These are phyloP conservation scores for Mycena leptocephala DNA, from an alignment of 768 basidiomycete species.

Conservation along the genomic window DNA sequence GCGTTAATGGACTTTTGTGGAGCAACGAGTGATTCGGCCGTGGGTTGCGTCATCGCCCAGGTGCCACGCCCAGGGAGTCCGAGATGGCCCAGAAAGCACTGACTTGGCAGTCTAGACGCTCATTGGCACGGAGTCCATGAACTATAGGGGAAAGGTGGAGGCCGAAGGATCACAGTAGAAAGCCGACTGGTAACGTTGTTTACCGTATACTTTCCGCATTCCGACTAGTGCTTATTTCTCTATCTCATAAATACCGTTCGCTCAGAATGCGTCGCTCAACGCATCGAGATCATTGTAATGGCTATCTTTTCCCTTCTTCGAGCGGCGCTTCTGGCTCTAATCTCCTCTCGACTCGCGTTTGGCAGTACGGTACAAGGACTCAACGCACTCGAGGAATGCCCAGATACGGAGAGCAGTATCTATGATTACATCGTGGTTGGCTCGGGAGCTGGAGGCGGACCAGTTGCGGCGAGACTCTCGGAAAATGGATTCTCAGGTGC, in stretches of 20 bases:
- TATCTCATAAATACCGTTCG: not conserved
- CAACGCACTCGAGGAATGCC: not conserved
- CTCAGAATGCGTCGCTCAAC: not conserved
- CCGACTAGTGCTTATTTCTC: not conserved
- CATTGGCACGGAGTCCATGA: not conserved
- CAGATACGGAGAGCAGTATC: not conserved
- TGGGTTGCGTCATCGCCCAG: not conserved
- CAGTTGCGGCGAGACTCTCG: too few species aligned
- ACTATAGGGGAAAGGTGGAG: not conserved
- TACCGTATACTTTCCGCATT: not conserved
- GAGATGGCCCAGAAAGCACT: not conserved
- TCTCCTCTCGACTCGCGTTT: not conserved
- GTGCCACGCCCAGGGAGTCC: not conserved
- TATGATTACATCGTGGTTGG: constrained; percentile 45
- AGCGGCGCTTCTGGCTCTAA: not conserved
- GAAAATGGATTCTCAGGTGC: too few species aligned
- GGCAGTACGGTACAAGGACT: not conserved
- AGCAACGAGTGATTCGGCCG: not conserved
- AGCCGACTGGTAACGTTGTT: not conserved
- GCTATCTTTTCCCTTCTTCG: not conserved
- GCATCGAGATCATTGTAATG: not conserved
- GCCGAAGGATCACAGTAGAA: not conserved
- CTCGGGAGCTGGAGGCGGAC: too few species aligned
- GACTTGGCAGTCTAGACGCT: not conserved
- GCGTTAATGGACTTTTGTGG: not conserved